phyloP scores from a whole-genome alignment of 2,329 filamentous ascomycete species.

The Aspergillus ochraceus region DNA sequence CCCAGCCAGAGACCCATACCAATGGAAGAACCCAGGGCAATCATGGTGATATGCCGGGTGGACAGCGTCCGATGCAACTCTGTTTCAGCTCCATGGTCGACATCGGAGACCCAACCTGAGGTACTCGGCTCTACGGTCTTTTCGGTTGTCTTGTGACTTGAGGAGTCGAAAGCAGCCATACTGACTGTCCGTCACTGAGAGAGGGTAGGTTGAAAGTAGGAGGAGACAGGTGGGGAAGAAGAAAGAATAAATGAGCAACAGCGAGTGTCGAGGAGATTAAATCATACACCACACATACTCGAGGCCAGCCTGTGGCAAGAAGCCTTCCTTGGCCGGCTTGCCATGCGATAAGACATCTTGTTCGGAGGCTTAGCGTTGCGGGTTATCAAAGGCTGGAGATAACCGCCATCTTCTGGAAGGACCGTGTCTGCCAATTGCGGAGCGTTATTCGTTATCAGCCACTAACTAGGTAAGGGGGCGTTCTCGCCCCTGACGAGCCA shows the following conservation, averaged over 20 bases:
- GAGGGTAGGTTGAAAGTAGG: neutral
- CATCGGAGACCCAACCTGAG: neutral
- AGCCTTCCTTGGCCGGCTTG: neutral
- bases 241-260: neutral
- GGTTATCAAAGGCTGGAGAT: neutral
- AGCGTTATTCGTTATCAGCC: neutral
- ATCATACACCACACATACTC: neutral
- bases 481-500: neutral
- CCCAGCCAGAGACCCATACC: slow-evolving; percentile 52
- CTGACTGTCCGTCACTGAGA: neutral
- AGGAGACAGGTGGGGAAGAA: too few species aligned
- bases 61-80: slow-evolving; percentile 42
- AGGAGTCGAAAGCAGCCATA: neutral
- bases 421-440: neutral
- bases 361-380: neutral
- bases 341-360: neutral
- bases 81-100: slow-evolving; percentile 26
- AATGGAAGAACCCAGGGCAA: slow-evolving; percentile 43
- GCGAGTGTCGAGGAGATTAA: neutral
- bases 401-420: neutral
- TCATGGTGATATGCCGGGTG: slow-evolving; percentile 44
- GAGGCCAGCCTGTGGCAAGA: neutral
- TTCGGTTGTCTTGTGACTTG: neutral
- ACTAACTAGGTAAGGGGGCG: neutral
- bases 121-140: neutral